Evolutionary conservation across 208 protist species (phyloP).

Genomic region (Crithidia expoeki): DNA sequence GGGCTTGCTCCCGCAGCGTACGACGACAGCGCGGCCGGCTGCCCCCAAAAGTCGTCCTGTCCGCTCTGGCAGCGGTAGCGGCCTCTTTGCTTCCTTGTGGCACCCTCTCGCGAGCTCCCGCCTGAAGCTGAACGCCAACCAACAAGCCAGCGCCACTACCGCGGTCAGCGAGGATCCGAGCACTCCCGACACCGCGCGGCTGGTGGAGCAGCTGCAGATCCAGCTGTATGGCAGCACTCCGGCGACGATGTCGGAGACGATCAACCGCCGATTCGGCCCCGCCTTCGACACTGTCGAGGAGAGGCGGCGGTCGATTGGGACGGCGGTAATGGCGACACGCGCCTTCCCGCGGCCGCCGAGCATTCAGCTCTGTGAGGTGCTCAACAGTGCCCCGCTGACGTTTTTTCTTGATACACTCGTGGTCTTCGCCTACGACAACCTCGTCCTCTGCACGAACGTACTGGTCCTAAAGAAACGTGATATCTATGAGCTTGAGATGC

Average conservation of each 20-base stretch:
- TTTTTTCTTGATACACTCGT: slow-evolving; percentile 35
- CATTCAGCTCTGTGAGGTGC: slow-evolving; percentile 42
- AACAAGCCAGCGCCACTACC: background rate
- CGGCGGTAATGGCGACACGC: background rate
- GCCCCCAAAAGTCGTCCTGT: background rate
- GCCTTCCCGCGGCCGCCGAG: slow-evolving; percentile 13
- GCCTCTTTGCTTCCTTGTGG: slow-evolving; percentile 17
- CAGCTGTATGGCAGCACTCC: slow-evolving; percentile 40
- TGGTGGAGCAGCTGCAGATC: slow-evolving; percentile 31
- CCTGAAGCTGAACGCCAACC: background rate
- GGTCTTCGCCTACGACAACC: slow-evolving; percentile 61
- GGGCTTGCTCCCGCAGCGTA: background rate
- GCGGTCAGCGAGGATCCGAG: slow-evolving; percentile 1
- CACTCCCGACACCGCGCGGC: background rate
- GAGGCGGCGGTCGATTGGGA: background rate
- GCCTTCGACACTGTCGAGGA: slow-evolving; percentile 23
- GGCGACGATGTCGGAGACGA: slow-evolving; percentile 32
- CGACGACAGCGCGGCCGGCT: too few relatives aligned
- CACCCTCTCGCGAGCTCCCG: slow-evolving; percentile 9
- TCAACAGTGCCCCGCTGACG: slow-evolving; percentile 45
- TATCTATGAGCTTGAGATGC: slow-evolving; percentile 39
- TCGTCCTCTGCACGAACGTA: slow-evolving; percentile 50
- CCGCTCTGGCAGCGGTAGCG: background rate
- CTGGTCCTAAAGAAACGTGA: slow-evolving; percentile 24
- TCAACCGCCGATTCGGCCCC: slow-evolving; percentile 16